A percentile compares a stretch with the other conserved stretches of the same genome.
Evolutionary conservation across 2,329 filamentous ascomycete genomes (phyloP).

Genomic region (Orbilia javanica): DNA sequence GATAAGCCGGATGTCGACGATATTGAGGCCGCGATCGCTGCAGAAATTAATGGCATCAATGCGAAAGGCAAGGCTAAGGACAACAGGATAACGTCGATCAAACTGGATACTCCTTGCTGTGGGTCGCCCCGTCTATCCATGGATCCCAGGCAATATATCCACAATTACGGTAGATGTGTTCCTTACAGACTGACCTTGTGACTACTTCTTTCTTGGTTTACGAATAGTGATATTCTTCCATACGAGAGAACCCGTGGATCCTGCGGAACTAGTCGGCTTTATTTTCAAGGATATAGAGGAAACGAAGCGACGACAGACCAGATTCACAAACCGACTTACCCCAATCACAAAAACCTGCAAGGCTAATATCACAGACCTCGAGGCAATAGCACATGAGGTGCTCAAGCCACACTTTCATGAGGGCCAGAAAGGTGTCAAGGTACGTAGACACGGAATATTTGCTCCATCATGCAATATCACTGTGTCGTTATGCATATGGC

Average conservation of each 20-base stretch:
- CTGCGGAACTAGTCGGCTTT: slow-evolving; percentile 68
- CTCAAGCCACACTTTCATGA: slow-evolving; percentile 75
- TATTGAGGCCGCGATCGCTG: slow-evolving; percentile 79
- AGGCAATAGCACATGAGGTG: slow-evolving; percentile 74
- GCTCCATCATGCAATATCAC: slow-evolving; percentile 51
- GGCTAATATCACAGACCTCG: slow-evolving; percentile 77
- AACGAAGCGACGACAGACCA: slow-evolving; percentile 66
- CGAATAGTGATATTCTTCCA: slow-evolving; percentile 70
- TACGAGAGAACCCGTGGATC: slow-evolving; percentile 68
- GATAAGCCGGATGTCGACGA: slow-evolving; percentile 67
- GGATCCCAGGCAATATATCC: slow-evolving; percentile 40
- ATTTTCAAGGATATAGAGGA: slow-evolving; percentile 69
- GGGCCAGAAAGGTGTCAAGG: slow-evolving; percentile 62
- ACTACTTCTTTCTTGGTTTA: slow-evolving; percentile 30
- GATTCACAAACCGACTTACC: slow-evolving; percentile 69
- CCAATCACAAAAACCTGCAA: slow-evolving; percentile 72
- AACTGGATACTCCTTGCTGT: slow-evolving; percentile 68
- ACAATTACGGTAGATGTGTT: slow-evolving; percentile 47
- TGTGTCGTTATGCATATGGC: slow-evolving; percentile 39
- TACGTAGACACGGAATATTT: slow-evolving; percentile 57
- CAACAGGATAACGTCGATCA: slow-evolving; percentile 71
- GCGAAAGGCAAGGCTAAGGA: slow-evolving; percentile 66
- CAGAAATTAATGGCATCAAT: slow-evolving; percentile 77
- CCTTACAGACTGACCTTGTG: slow-evolving; percentile 59
- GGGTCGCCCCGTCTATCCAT: slow-evolving; percentile 31